A percentile compares a stretch with the other conserved stretches of the same genome.
phyloP scores from a whole-genome alignment of 192 early-diverging fungal genomes.

The Linnemannia elongata region DNA sequence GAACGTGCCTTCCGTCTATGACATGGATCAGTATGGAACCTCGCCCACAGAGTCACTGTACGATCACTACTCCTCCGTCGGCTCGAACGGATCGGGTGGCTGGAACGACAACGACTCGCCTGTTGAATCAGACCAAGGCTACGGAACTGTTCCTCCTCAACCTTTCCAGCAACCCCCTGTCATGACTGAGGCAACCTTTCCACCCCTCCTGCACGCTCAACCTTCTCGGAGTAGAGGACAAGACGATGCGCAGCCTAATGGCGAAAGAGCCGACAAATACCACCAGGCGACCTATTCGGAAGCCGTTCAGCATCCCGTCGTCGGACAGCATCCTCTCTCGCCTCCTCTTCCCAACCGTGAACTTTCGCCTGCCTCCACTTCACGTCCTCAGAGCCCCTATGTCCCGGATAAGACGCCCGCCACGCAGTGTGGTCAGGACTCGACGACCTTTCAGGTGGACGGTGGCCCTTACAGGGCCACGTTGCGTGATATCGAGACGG shows the following conservation, averaged over 20 bases:
- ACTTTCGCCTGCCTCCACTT: background rate
- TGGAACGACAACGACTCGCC: constrained; percentile 35
- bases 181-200: constrained; percentile 45
- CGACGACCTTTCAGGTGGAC: background rate
- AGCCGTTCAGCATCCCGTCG: constrained; percentile 22
- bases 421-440: background rate
- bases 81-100: constrained; percentile 28
- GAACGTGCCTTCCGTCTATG: constrained; percentile 27
- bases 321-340: constrained; percentile 26
- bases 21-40: constrained; percentile 50
- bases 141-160: constrained; percentile 42
- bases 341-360: constrained; percentile 17
- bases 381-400: constrained; percentile 14
- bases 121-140: constrained; percentile 52
- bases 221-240: background rate
- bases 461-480: constrained; percentile 1
- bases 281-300: constrained; percentile 39
- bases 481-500: constrained; percentile 30
- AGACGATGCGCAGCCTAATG: background rate
- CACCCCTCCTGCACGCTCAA: constrained; percentile 22
- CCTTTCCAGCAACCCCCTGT: constrained; percentile 37
- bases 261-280: background rate
- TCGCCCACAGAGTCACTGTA: constrained; percentile 38
- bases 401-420: background rate
- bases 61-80: constrained; percentile 49